A percentile compares a stretch with the other conserved stretches of the same genome.
Evolutionary conservation across 306 rosid species (phyloP).

Genomic region (Lathyrus aphaca): DNA sequence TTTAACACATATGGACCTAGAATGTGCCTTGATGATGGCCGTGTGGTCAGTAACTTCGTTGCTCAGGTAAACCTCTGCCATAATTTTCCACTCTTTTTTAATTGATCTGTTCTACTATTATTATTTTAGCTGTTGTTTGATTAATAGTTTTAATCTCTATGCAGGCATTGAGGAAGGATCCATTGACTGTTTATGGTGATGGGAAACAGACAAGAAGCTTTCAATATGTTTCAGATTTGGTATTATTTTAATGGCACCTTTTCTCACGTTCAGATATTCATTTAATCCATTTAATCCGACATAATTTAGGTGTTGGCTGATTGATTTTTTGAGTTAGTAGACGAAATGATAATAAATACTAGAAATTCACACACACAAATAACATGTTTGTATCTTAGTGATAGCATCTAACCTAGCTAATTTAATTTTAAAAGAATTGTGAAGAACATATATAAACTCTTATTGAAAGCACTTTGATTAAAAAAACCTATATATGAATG

Average conservation of each 20-base stretch:
- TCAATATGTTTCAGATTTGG: conserved; percentile 94
- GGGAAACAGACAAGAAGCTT: conserved; percentile 97
- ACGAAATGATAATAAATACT: no score
- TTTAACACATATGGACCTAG: conserved; percentile 92
- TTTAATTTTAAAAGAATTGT: no score
- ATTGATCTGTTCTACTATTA: background rate
- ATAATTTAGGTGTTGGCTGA: background rate
- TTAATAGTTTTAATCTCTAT: background rate
- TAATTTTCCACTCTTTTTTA: background rate
- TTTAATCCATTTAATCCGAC: background rate
- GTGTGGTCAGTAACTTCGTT: conserved; percentile 91
- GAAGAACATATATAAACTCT: no score
- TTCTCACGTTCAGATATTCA: background rate
- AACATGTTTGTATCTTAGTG: no score
- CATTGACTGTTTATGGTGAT: conserved; percentile 95
- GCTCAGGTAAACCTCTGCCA: conserved; percentile 66
- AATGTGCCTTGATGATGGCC: conserved; percentile 92
- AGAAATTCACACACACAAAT: no score
- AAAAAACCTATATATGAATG: no score
- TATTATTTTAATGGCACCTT: conserved; percentile 2
- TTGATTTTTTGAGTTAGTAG: no score
- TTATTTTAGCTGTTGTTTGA: background rate
- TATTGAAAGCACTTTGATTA: no score
- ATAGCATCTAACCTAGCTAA: no score
- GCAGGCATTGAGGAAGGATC: conserved; percentile 90